Evolutionary conservation across 2,329 filamentous ascomycete genomes (phyloP).

Genomic region (Colletotrichum horii): DNA sequence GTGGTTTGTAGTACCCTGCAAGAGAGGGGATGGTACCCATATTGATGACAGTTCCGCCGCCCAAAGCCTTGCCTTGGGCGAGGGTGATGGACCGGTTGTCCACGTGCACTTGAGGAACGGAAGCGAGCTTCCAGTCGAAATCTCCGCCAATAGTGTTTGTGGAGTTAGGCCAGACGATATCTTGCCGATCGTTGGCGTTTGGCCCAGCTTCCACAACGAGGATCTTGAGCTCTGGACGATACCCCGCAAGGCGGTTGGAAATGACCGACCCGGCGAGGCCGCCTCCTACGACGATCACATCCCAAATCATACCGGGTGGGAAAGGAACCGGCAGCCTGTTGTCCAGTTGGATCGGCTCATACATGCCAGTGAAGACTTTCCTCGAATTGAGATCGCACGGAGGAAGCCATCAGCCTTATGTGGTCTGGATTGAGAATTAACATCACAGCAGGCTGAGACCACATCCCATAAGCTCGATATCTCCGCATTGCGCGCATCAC

Average conservation of each 20-base stretch:
- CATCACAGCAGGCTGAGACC: not conserved
- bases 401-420: not conserved
- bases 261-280: conserved; percentile 42
- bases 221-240: conserved; percentile 32
- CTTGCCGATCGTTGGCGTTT: conserved; percentile 30
- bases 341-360: not conserved
- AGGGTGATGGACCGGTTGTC: conserved; percentile 28
- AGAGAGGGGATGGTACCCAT: conserved; percentile 26
- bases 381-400: not conserved
- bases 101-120: conserved; percentile 31
- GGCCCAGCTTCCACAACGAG: conserved; percentile 43
- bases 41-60: conserved; percentile 46
- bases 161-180: conserved; percentile 30
- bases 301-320: conserved; percentile 23
- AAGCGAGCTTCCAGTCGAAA: conserved; percentile 40
- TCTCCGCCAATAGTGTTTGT: conserved; percentile 33
- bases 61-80: conserved; percentile 42
- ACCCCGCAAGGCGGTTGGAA: conserved; percentile 34
- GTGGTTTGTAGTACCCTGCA: not conserved
- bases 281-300: conserved; percentile 43
- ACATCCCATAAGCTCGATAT: not conserved
- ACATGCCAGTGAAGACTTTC: not conserved
- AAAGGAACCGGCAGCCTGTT: not conserved
- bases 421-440: not conserved
- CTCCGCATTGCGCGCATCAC: not conserved